These are phyloP conservation scores for Arthrobotrys conoides DNA, from an alignment of 2,329 filamentous ascomycete species.

Conservation along the genomic window DNA sequence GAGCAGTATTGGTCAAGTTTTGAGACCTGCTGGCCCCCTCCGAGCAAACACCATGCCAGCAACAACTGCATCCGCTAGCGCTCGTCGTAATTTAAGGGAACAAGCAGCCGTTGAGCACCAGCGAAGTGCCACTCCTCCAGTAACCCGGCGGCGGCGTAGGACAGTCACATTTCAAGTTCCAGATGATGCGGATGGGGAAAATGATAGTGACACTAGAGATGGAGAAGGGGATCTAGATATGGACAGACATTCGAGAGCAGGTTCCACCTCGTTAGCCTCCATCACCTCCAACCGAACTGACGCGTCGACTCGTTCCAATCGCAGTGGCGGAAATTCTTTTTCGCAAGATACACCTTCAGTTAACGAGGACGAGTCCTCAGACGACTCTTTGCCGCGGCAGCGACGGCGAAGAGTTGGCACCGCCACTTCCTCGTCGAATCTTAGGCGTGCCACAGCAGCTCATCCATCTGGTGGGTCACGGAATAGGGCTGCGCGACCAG, in stretches of 20 bases:
- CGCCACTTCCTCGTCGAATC: conserved; percentile 52
- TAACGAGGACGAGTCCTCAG: conserved; percentile 57
- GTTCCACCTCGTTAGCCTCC: conserved; percentile 61
- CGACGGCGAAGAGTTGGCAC: conserved; percentile 49
- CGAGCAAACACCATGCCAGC: conserved; percentile 53
- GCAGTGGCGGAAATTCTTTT: conserved; percentile 61
- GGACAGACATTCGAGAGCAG: conserved; percentile 61
- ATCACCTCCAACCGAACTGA: conserved; percentile 61
- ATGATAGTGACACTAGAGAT: conserved; percentile 57
- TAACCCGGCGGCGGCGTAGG: conserved; percentile 41
- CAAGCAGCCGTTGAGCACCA: conserved; percentile 17
- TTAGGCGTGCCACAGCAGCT: conserved; percentile 46
- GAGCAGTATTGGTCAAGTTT: conserved; percentile 44
- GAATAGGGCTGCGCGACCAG: conserved; percentile 10
- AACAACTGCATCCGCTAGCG: not conserved
- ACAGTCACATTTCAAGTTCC: conserved; percentile 60
- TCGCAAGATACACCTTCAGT: conserved; percentile 60
- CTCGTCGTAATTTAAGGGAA: conserved; percentile 34
- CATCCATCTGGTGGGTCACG: conserved; percentile 25
- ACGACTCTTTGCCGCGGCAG: conserved; percentile 55
- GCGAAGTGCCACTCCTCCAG: conserved; percentile 46
- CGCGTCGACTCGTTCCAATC: conserved; percentile 50
- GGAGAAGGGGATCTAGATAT: conserved; percentile 60
- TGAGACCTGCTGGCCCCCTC: conserved; percentile 49
- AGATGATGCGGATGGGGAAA: conserved; percentile 57